Evolutionary conservation across 768 basidiomycete species (phyloP).

Genomic region (Trametes maxima): DNA sequence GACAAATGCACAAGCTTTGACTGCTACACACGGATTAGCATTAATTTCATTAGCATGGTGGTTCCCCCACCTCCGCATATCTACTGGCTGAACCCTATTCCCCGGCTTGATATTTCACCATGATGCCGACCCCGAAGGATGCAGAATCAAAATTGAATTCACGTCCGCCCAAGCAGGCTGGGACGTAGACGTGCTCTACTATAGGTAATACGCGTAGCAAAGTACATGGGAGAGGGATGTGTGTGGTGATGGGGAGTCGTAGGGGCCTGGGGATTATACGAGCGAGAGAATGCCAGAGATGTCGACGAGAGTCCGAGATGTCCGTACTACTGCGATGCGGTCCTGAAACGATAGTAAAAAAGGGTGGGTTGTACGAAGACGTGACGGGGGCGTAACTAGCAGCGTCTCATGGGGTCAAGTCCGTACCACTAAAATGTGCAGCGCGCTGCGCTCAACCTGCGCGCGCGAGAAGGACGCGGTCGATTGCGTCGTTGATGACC

Average conservation of each 20-base stretch:
- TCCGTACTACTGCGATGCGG: conserved; percentile 16
- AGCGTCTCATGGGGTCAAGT: conserved; percentile 11
- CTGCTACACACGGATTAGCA: no score
- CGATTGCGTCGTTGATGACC: conserved; percentile 78
- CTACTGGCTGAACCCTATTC: no score
- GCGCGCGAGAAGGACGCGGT: conserved; percentile 64
- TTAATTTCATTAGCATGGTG: no score
- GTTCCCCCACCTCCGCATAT: no score
- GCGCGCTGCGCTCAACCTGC: conserved; percentile 26
- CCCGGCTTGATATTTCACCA: no score
- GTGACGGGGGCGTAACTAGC: conserved; percentile 8
- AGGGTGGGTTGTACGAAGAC: conserved; percentile 9
- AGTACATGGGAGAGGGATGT: conserved; percentile 16
- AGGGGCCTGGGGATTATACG: conserved; percentile 12
- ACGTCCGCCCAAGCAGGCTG: conserved; percentile 5
- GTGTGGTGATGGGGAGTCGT: background rate
- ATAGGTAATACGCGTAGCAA: conserved; percentile 20
- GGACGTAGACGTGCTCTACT: conserved; percentile 19
- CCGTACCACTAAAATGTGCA: background rate
- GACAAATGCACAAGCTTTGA: no score
- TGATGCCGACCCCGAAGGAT: no score
- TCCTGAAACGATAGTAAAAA: conserved; percentile 13
- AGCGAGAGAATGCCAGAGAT: conserved; percentile 19
- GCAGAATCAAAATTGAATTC: background rate
- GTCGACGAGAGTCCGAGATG: conserved; percentile 20